These are phyloP conservation scores for Arabis alpina DNA, from an alignment of 345 rosid species.

Conservation along the genomic window DNA sequence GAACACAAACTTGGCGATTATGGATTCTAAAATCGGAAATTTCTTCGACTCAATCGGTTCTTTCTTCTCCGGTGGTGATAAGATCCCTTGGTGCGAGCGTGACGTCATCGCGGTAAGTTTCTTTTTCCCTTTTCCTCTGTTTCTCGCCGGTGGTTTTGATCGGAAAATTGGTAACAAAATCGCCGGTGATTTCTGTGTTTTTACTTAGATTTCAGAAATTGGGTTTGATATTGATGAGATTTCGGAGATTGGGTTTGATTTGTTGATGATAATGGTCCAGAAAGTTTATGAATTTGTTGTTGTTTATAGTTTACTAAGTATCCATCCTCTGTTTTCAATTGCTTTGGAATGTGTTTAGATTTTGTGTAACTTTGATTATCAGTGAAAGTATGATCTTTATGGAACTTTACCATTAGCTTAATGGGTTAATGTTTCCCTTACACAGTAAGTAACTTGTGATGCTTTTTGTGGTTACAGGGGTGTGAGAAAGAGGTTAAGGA, in stretches of 20 bases:
- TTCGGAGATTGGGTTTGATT: background rate
- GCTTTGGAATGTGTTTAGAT: background rate
- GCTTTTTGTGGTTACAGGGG: constrained; percentile 47
- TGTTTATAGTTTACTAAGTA: background rate
- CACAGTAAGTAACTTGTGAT: background rate
- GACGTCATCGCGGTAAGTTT: constrained; percentile 67
- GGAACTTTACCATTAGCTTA: background rate
- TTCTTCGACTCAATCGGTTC: constrained; percentile 58
- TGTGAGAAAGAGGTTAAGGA: constrained; percentile 81
- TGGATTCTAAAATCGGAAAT: constrained; percentile 38
- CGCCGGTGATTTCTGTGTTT: background rate
- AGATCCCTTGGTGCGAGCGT: constrained; percentile 84
- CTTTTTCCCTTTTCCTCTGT: background rate
- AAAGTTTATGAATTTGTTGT: background rate
- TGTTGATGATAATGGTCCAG: background rate
- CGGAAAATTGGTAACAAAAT: background rate
- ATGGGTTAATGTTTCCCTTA: constrained; percentile 9
- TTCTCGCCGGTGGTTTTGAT: constrained; percentile 4
- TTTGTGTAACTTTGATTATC: background rate
- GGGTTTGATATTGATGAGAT: background rate
- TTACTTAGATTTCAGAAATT: background rate
- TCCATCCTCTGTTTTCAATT: background rate
- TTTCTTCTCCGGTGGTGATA: constrained; percentile 75
- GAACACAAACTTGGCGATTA: background rate
- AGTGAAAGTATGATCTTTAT: background rate